phyloP scores from a whole-genome alignment of 1,284 basidiomycete species.

The Trichosporon coremiiforme region DNA sequence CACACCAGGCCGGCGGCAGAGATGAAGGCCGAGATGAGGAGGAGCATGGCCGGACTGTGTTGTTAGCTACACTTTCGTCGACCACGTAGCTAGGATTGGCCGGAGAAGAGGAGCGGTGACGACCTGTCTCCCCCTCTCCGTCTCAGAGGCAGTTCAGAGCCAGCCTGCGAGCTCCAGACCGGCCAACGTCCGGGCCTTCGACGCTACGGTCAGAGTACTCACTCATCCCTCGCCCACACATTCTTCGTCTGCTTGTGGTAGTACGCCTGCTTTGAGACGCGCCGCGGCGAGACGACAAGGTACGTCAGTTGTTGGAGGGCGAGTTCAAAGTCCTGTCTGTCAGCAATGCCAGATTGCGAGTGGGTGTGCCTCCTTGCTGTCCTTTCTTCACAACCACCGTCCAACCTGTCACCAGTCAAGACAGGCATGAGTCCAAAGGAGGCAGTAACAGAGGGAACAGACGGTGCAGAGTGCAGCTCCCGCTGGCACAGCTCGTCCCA shows the following conservation, averaged over 20 bases:
- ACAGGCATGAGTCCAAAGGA: too few relatives aligned
- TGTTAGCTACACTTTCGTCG: slow-evolving; percentile 11
- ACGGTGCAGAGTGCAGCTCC: too few relatives aligned
- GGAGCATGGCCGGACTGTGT: slow-evolving; percentile 73
- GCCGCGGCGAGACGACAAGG: slow-evolving; percentile 80
- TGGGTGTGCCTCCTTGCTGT: too few relatives aligned
- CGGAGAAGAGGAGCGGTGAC: too few relatives aligned
- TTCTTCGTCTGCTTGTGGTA: slow-evolving; percentile 86
- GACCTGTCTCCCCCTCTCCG: too few relatives aligned
- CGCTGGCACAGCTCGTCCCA: too few relatives aligned
- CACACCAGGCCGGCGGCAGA: slow-evolving; percentile 76
- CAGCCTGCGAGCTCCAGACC: neutral
- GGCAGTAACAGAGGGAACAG: too few relatives aligned
- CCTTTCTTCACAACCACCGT: too few relatives aligned
- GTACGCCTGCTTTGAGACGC: slow-evolving; percentile 68
- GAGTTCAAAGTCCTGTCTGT: slow-evolving; percentile 81
- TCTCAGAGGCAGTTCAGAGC: too few relatives aligned
- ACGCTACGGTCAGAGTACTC: slow-evolving; percentile 25
- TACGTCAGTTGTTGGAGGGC: slow-evolving; percentile 93
- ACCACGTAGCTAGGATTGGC: too few relatives aligned
- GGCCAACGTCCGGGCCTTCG: too few relatives aligned
- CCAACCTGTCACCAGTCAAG: too few relatives aligned
- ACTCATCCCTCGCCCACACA: slow-evolving; percentile 90
- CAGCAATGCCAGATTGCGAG: neutral
- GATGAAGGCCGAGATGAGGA: slow-evolving; percentile 72